Evolutionary conservation across 1,139 yeast genomes (phyloP).

Genomic region (Suhomyces wounanorum): DNA sequence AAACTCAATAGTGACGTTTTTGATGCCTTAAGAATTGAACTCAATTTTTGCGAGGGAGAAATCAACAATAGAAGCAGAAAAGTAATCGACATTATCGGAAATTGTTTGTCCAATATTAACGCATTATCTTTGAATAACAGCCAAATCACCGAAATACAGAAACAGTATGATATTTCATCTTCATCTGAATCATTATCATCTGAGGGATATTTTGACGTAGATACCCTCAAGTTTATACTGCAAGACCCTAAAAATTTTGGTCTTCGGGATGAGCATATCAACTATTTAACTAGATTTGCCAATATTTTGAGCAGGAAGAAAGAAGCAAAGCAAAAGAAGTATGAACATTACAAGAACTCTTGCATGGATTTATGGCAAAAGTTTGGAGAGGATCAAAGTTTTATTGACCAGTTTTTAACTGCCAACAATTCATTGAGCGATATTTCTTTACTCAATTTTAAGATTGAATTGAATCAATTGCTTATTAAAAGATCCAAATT

Average conservation of each 20-base stretch:
- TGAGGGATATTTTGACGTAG: slow-evolving; percentile 35
- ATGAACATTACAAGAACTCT: slow-evolving; percentile 32
- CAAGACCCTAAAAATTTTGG: slow-evolving; percentile 46
- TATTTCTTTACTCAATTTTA: slow-evolving; percentile 40
- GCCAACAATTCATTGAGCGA: slow-evolving; percentile 44
- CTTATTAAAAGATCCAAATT: slow-evolving; percentile 60
- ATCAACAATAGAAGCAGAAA: slow-evolving; percentile 26
- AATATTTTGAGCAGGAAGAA: slow-evolving; percentile 30
- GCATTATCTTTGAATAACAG: slow-evolving; percentile 35
- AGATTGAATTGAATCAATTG: slow-evolving; percentile 59
- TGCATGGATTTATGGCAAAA: slow-evolving; percentile 54
- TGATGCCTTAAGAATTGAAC: slow-evolving; percentile 26
- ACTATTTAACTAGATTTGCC: slow-evolving; percentile 33
- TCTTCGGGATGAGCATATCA: slow-evolving; percentile 36
- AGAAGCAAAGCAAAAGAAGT: slow-evolving; percentile 36
- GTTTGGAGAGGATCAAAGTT: slow-evolving; percentile 43
- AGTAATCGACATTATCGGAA: slow-evolving; percentile 27
- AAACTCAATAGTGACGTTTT: slow-evolving; percentile 39
- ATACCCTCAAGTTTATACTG: slow-evolving; percentile 39
- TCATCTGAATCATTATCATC: slow-evolving; percentile 20
- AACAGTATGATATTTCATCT: slow-evolving; percentile 22
- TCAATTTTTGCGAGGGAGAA: slow-evolving; percentile 30
- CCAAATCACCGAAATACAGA: slow-evolving; percentile 38
- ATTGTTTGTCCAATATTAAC: slow-evolving; percentile 32
- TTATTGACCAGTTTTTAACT: slow-evolving; percentile 37